These are phyloP conservation scores for Amaranthus cruentus DNA, from an alignment of 148 eudicot species.

Conservation along the genomic window DNA sequence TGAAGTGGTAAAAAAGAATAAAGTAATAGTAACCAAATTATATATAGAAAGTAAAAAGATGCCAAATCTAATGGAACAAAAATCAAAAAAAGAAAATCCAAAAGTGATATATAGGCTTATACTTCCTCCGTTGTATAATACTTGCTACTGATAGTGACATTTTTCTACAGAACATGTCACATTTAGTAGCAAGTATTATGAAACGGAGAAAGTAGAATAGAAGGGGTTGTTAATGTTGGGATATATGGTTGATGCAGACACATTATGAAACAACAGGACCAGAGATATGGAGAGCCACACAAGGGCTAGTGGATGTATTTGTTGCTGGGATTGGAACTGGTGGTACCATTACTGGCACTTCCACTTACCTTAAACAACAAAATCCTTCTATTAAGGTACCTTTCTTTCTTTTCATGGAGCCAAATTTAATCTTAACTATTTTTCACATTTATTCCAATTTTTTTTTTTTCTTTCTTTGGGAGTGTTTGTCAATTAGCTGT, in stretches of 20 bases:
- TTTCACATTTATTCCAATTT: background rate
- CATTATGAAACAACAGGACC: conserved; percentile 88
- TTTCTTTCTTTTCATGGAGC: background rate
- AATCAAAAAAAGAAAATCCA: no score
- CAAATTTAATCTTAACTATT: background rate
- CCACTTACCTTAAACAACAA: conserved; percentile 70
- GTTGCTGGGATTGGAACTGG: conserved; percentile 79
- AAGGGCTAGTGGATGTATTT: conserved; percentile 63
- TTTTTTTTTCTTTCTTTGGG: background rate
- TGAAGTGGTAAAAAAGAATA: no score
- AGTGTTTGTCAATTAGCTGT: background rate
- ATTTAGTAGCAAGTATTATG: no score
- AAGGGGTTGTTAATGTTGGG: no score
- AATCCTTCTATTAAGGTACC: conserved; percentile 65
- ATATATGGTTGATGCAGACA: conserved; percentile 33
- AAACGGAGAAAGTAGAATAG: no score
- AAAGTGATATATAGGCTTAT: no score
- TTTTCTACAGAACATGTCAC: no score
- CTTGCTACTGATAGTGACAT: no score
- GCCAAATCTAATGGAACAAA: no score
- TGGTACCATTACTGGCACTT: conserved; percentile 72
- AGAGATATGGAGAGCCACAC: conserved; percentile 68
- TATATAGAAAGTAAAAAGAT: no score
- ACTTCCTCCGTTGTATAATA: no score
- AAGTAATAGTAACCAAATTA: no score